Base-by-base conservation (phyloP, 805 yeast genomes). In the Tetrapisispora nanseiensis region DNA sequence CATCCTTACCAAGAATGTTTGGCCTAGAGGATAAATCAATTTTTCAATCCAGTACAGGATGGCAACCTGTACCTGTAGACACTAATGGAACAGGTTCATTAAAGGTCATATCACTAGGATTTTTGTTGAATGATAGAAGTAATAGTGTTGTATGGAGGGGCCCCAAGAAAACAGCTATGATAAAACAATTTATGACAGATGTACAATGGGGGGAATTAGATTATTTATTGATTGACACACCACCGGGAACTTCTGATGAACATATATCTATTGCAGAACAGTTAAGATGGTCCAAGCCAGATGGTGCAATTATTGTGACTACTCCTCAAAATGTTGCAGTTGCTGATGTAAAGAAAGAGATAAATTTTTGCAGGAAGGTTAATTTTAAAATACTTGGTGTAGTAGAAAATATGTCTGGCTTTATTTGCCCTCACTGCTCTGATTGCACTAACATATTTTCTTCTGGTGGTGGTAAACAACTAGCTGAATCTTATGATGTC, bases 181-280 rank as follows among this genome's bases (percentile, higher is more conserved):
- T 92, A 29, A 75, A 89, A 47, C 99, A 92, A 65, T 90, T 92
- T 57, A 68, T 94, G 33, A 75, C 77, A 46, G 97, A 92, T 59
- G 95, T 90, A 2, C 75, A 76, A 23, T 92, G 99, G 99, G 95
- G 86, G 0, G 74, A 71, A 16, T 78, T 81, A 53, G 67, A 63
- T 33, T 90, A 84, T 57, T 64, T 90, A 43, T 65, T 92, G 26
- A 87, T 92, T 6, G 99, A 92, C 59, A 92, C 99, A 0, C 99
- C 99, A 1, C 99, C 99, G 0, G 99, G 99, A 0, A 92, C 99
- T 0, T 83, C 95, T 0, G 99, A 92, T 62, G 99, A 92, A 60
- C 99, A 92, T 60, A 92, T 92, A 30, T 87, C 96, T 4, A 82
- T 94, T 30, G 97, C 97, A 5, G 97, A 92, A 57, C 95, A 87